phyloP scores from a whole-genome alignment of 1,139 yeast genomes.

The Kurtzmaniella natalensis region DNA sequence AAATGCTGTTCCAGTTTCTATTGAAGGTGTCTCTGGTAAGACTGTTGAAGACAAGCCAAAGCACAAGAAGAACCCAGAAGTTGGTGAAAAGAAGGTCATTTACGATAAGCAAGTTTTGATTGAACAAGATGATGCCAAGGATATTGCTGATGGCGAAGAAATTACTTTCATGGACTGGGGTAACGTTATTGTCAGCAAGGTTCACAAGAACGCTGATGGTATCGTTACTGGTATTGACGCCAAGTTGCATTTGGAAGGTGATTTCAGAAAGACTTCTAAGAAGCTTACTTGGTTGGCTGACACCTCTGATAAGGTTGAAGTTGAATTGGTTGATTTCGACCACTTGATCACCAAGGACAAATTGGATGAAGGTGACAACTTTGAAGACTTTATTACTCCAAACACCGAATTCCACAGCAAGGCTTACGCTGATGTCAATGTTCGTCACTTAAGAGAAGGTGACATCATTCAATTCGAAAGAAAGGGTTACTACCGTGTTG shows the following conservation, averaged over 20 bases:
- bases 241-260: constrained; percentile 88
- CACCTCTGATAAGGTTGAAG: constrained; percentile 63
- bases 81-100: constrained; percentile 79
- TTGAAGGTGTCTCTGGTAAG: constrained; percentile 66
- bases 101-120: constrained; percentile 62
- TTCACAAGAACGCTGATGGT: constrained; percentile 53
- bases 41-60: constrained; percentile 73
- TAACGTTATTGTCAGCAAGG: constrained; percentile 76
- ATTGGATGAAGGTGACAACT: constrained; percentile 90
- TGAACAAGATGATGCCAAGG: constrained; percentile 86
- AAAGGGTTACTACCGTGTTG: constrained; percentile 92
- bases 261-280: constrained; percentile 94
- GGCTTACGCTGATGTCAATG: constrained; percentile 80
- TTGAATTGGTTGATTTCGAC: constrained; percentile 87
- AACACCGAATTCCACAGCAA: constrained; percentile 78
- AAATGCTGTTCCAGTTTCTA: constrained; percentile 55
- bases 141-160: constrained; percentile 73
- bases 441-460: constrained; percentile 72
- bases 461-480: constrained; percentile 94
- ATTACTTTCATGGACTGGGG: constrained; percentile 99
- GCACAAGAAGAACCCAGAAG: constrained; percentile 92
- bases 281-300: constrained; percentile 95
- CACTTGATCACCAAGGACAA: constrained; percentile 95
- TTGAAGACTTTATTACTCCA: constrained; percentile 89
- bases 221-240: constrained; percentile 65